Conservation (phyloP, 306 rosid species). For the Oemleria cerasiformis region DNA sequence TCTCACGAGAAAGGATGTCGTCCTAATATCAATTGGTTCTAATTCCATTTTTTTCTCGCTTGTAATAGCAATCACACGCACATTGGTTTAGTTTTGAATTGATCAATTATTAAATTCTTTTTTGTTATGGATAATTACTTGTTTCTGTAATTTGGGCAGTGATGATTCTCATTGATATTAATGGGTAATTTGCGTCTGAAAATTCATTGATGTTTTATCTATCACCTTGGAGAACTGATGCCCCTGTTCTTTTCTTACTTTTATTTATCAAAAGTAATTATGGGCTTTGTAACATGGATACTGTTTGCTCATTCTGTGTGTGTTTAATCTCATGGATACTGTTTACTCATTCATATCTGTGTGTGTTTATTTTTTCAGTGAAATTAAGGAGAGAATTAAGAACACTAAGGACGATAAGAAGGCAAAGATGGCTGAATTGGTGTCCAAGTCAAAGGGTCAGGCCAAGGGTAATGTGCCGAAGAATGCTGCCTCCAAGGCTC, state of each 20-base stretch:
- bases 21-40: too few relatives aligned
- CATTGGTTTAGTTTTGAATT: too few relatives aligned
- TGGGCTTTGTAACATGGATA: too few relatives aligned
- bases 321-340: neutral
- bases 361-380: slow-evolving; percentile 25
- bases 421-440: slow-evolving; percentile 43
- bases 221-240: slow-evolving; percentile 59
- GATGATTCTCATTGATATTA: slow-evolving; percentile 38
- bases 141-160: slow-evolving; percentile 25
- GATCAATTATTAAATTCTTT: too few relatives aligned
- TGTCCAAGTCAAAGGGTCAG: slow-evolving; percentile 35
- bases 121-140: neutral
- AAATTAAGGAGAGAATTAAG: slow-evolving; percentile 49
- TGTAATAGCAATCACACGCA: too few relatives aligned
- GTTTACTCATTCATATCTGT: neutral
- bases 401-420: slow-evolving; percentile 52
- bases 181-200: slow-evolving; percentile 60
- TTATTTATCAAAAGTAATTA: too few relatives aligned
- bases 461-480: slow-evolving; percentile 31
- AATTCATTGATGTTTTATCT: slow-evolving; percentile 36
- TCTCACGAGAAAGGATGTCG: too few relatives aligned
- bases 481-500: slow-evolving; percentile 38
- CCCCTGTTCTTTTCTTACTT: slow-evolving; percentile 1
- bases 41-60: too few relatives aligned
- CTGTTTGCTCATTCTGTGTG: too few relatives aligned